Percentiles rank a stretch among this genome's conserved stretches.
Evolutionary conservation across 106 monocot species (phyloP).

Genomic region (Alisma plantagoaquatica): DNA sequence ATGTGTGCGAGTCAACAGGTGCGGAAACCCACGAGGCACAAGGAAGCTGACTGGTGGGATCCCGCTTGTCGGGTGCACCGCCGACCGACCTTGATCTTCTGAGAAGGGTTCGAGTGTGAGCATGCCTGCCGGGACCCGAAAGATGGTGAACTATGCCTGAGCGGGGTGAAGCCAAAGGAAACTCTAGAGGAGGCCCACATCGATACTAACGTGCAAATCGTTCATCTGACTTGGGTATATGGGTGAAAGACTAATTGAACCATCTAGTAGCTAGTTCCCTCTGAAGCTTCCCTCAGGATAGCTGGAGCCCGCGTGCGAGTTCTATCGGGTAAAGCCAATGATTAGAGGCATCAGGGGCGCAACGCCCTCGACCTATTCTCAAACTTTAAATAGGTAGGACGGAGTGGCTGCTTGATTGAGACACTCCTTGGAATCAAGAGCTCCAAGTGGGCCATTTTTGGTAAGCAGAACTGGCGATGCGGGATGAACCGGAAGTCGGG

Average conservation of each 20-base stretch:
- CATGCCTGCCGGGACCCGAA: constrained; percentile 20
- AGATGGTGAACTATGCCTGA: constrained; percentile 27
- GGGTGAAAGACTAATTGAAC: constrained; percentile 28
- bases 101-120: constrained; percentile 36
- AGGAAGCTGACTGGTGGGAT: constrained; percentile 27
- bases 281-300: constrained; percentile 17
- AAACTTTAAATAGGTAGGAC: constrained; percentile 20
- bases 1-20: constrained; percentile 25
- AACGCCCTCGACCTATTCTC: constrained; percentile 22
- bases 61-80: constrained; percentile 14
- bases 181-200: constrained; percentile 13
- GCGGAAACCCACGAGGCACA: constrained; percentile 21
- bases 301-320: constrained; percentile 9
- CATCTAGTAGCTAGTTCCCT: constrained; percentile 17
- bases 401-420: constrained; percentile 8
- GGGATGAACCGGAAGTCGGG: constrained; percentile 42
- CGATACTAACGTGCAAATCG: constrained; percentile 20
- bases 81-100: constrained; percentile 16
- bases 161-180: constrained; percentile 20
- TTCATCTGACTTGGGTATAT: constrained; percentile 23
- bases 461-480: constrained; percentile 47
- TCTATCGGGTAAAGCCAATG: constrained; percentile 17
- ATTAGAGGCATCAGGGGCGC: constrained; percentile 20
- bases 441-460: constrained; percentile 63
- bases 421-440: constrained; percentile 20